Conservation (phyloP, 305 asterid species). For the Solanum hybrid region DNA sequence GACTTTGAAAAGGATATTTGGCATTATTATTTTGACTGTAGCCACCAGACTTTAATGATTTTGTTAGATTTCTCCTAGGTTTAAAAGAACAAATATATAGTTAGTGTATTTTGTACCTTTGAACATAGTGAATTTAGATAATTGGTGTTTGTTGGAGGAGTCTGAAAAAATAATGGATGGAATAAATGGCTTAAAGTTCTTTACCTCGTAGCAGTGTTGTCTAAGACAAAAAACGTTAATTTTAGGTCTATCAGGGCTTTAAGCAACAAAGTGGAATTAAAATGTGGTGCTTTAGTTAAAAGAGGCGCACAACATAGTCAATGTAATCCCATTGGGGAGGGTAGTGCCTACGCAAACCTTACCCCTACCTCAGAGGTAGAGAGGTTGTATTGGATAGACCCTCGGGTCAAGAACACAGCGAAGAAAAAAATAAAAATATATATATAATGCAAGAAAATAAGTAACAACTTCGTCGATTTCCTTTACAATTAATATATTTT, state of each 20-base stretch:
- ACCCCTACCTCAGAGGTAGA: not conserved
- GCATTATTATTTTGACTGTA: not conserved
- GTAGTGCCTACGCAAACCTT: not conserved
- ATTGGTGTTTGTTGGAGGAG: not conserved
- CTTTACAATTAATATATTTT: not conserved
- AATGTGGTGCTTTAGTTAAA: not conserved
- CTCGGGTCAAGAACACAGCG: not conserved
- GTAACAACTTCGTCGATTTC: not conserved
- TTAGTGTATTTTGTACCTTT: not conserved
- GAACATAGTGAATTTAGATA: not conserved
- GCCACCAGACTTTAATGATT: not conserved
- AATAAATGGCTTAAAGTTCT: not conserved
- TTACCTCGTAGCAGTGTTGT: not conserved
- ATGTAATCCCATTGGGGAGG: not conserved
- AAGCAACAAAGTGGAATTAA: not conserved
- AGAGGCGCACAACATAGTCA: not conserved
- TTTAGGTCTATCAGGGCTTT: not conserved
- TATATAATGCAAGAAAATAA: not conserved
- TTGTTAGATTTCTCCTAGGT: not conserved
- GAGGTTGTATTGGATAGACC: not conserved
- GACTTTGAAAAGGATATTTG: not conserved
- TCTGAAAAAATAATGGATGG: not conserved
- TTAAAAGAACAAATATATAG: not conserved
- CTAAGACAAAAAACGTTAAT: not conserved
- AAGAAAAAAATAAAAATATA: not conserved